These are phyloP conservation scores for Suillus decipiens DNA, from an alignment of 768 basidiomycete species.

Conservation along the genomic window DNA sequence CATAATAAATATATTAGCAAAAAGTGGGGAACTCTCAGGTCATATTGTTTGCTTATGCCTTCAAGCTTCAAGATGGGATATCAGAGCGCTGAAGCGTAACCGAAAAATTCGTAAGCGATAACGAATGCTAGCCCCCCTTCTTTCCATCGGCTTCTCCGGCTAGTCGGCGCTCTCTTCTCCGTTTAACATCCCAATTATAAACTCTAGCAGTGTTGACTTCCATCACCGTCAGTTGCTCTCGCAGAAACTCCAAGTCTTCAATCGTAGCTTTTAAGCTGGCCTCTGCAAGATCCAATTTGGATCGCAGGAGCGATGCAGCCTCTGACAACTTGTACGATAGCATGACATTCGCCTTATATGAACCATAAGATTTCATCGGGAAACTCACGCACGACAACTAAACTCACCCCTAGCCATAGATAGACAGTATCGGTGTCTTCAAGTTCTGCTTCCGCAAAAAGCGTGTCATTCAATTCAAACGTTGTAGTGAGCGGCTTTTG, in stretches of 20 bases:
- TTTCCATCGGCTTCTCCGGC: constrained; percentile 34
- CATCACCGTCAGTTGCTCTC: constrained; percentile 96
- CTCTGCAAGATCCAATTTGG: constrained; percentile 76
- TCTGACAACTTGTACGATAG: constrained; percentile 85
- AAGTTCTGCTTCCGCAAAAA: constrained; percentile 89
- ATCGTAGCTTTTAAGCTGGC: constrained; percentile 62
- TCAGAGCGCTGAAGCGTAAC: background rate
- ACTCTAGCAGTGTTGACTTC: constrained; percentile 94
- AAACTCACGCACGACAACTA: background rate
- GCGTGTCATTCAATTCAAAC: constrained; percentile 94
- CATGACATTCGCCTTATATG: constrained; percentile 91
- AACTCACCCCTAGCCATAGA: constrained; percentile 91
- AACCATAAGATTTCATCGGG: background rate
- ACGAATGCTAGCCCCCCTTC: constrained; percentile 4
- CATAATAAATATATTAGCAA: no score
- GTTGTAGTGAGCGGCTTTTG: constrained; percentile 72
- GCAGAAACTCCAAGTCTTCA: constrained; percentile 89
- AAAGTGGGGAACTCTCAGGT: no score
- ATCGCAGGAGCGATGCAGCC: constrained; percentile 71
- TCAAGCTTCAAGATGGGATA: no score
- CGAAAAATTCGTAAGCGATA: background rate
- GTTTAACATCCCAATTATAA: constrained; percentile 95
- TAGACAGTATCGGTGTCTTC: constrained; percentile 88
- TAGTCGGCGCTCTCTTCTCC: constrained; percentile 61
- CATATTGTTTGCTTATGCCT: no score